Percentiles rank a stretch among this genome's conserved stretches.
These are phyloP conservation scores for Symbiodinium pilosum DNA, from an alignment of 73 alveolate genomes.

Conservation along the genomic window DNA sequence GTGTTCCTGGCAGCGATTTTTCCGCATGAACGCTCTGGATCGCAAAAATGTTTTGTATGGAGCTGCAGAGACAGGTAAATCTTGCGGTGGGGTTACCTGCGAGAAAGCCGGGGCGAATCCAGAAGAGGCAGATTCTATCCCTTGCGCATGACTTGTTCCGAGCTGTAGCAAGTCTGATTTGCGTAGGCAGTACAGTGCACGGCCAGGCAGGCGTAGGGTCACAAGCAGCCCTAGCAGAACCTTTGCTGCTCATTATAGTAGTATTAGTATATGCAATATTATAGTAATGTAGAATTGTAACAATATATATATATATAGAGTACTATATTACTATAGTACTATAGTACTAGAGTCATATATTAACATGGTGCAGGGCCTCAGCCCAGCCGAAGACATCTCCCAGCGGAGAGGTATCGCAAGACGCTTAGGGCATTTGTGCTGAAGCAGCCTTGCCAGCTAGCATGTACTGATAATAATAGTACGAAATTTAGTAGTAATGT, in stretches of 20 bases:
- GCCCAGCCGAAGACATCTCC: constrained; percentile 15
- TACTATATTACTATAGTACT: too few species aligned
- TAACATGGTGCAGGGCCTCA: constrained; percentile 44
- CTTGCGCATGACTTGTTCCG: too few species aligned
- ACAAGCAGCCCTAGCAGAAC: too few species aligned
- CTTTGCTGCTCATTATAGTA: too few species aligned
- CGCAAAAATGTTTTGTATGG: neutral
- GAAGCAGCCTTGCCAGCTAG: too few species aligned
- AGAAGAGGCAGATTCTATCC: constrained; percentile 23
- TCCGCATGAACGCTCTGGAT: neutral
- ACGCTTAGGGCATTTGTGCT: too few species aligned
- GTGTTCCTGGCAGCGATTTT: neutral
- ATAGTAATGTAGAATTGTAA: too few species aligned
- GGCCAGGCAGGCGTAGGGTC: neutral
- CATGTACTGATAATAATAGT: too few species aligned
- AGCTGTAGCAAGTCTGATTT: neutral
- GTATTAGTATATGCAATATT: too few species aligned
- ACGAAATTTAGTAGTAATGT: too few species aligned
- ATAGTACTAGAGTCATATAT: too few species aligned
- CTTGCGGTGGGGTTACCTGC: constrained; percentile 63
- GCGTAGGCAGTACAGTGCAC: neutral
- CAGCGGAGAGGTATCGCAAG: constrained; percentile 10
- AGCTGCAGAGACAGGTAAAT: neutral
- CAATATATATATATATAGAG: too few species aligned
- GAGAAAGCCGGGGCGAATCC: neutral